Evolutionary conservation across 805 yeast genomes (phyloP).

Genomic region (Spathaspora hagerdaliae): DNA sequence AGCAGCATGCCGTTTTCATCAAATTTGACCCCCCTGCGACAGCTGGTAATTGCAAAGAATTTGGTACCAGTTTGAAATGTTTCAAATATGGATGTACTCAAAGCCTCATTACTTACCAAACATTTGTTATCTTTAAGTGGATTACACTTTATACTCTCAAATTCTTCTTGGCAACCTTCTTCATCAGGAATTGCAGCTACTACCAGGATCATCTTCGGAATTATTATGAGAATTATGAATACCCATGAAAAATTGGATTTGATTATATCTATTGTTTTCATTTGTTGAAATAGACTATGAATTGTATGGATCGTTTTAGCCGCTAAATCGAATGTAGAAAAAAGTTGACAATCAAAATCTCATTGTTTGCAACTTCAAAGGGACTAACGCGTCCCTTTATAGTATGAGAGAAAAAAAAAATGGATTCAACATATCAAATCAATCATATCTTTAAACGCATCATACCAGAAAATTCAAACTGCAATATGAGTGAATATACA

Average conservation of each 20-base stretch:
- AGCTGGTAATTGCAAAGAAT: slow-evolving; percentile 5
- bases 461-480: not conserved
- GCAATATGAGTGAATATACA: slow-evolving; percentile 1
- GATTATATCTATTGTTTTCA: no score
- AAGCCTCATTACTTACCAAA: slow-evolving; percentile 22
- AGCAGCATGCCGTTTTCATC: slow-evolving; percentile 8
- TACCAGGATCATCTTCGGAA: not conserved
- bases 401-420: not conserved
- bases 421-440: not conserved
- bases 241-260: not conserved
- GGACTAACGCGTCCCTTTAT: no score
- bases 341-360: no score
- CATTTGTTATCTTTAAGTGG: slow-evolving; percentile 21
- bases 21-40: slow-evolving; percentile 7
- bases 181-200: not conserved
- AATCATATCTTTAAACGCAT: not conserved
- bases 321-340: no score
- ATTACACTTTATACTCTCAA: slow-evolving; percentile 18
- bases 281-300: no score
- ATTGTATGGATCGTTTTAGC: no score
- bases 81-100: slow-evolving; percentile 14
- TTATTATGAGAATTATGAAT: not conserved
- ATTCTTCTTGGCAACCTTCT: not conserved
- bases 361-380: no score
- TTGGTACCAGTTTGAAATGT: slow-evolving; percentile 11